These are phyloP conservation scores for Metschnikowia picachoensis DNA, from an alignment of 805 yeast species.

Conservation along the genomic window DNA sequence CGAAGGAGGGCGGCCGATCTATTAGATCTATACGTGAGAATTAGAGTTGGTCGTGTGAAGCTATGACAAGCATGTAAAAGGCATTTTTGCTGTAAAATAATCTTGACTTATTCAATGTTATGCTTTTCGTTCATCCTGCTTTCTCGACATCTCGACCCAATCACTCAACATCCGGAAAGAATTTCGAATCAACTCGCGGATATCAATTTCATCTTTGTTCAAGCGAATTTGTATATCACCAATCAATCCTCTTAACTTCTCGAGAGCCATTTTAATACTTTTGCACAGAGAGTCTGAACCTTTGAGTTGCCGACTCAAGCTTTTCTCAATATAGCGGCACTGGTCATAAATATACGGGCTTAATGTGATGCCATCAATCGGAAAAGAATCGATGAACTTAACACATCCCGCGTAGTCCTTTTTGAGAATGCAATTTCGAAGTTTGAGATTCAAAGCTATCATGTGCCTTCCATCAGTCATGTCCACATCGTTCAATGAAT, in stretches of 20 bases:
- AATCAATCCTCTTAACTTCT: constrained; percentile 27
- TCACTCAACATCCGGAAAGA: constrained; percentile 24
- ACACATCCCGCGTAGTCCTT: constrained; percentile 21
- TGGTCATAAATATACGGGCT: constrained; percentile 35
- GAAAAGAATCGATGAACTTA: constrained; percentile 25
- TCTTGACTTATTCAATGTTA: neutral
- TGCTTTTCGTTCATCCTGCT: constrained; percentile 6
- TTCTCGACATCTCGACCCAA: constrained; percentile 22
- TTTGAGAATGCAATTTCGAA: constrained; percentile 22
- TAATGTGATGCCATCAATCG: constrained; percentile 27
- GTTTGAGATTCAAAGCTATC: constrained; percentile 23
- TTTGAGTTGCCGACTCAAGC: constrained; percentile 7
- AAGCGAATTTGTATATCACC: constrained; percentile 35
- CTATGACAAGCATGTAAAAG: too few relatives aligned
- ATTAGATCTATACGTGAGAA: constrained; percentile 16
- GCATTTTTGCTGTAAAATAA: too few relatives aligned
- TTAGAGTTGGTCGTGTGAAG: neutral
- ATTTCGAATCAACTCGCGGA: constrained; percentile 18
- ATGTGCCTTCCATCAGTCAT: constrained; percentile 26
- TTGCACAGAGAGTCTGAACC: neutral
- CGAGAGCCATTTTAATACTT: constrained; percentile 12
- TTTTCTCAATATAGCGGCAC: constrained; percentile 28
- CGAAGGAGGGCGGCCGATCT: constrained; percentile 9
- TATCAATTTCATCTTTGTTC: constrained; percentile 29
- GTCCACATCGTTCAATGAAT: constrained; percentile 20